Percentiles rank a stretch among this genome's conserved stretches.
These are phyloP conservation scores for Venturia pyrina DNA, from an alignment of 2,329 filamentous ascomycete species.

Conservation along the genomic window DNA sequence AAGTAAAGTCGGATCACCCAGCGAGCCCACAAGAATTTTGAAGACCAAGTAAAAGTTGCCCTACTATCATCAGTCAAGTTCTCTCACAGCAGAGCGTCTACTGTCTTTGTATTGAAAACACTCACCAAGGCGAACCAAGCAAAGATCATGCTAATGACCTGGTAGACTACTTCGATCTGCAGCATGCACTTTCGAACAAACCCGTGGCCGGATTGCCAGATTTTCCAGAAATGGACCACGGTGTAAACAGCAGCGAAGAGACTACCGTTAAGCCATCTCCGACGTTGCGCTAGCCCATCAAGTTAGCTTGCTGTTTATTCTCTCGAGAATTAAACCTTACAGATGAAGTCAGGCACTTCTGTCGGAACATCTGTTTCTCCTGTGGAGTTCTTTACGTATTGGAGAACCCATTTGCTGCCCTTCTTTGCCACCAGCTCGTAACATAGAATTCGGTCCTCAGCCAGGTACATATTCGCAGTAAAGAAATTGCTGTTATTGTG, in stretches of 20 bases:
- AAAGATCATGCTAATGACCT: conserved; percentile 94
- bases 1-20: conserved; percentile 59
- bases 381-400: conserved; percentile 95
- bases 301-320: conserved; percentile 26
- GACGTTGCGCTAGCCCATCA: conserved; percentile 59
- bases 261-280: conserved; percentile 94
- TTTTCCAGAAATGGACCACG: conserved; percentile 88
- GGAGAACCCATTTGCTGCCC: conserved; percentile 93
- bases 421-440: conserved; percentile 97
- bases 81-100: not conserved
- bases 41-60: conserved; percentile 99
- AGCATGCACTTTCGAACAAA: conserved; percentile 81
- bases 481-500: conserved; percentile 91
- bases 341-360: conserved; percentile 84
- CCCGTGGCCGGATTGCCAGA: conserved; percentile 88
- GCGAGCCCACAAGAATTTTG: conserved; percentile 83
- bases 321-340: not conserved
- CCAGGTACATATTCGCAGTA: conserved; percentile 98
- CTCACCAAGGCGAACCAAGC: conserved; percentile 86
- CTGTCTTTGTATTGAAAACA: not conserved
- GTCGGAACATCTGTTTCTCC: conserved; percentile 97
- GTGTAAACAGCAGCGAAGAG: conserved; percentile 98
- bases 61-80: conserved; percentile 20
- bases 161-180: conserved; percentile 86
- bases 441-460: conserved; percentile 96